Evolutionary conservation across 148 eudicot species (phyloP), one percentile per base, ranked within the genome.

Genomic region (Dianthus caryophyllus): DNA sequence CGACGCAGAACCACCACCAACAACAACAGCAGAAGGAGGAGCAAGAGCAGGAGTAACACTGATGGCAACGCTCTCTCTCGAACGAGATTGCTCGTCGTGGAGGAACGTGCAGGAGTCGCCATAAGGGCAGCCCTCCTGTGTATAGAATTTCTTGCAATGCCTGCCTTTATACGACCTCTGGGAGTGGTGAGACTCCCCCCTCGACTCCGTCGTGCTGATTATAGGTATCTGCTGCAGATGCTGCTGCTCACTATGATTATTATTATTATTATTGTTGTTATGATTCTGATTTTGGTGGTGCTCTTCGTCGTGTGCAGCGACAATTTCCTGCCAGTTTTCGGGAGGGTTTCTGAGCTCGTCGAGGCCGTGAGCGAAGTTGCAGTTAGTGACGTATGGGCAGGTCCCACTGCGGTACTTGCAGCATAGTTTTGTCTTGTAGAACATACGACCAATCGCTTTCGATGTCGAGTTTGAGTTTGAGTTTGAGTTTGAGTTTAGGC

Each of bases 291-390:
- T n/a, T n/a, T n/a, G 38, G 3, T 33, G 38, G 38, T 33, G 38
- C 31, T 76, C 84, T 62, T 81, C 81, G 56, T 71, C 84, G 10
- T 77, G 76, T 22, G 79, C 84, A 0, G 97, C 97, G 69, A 94
- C 97, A 30, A 94, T 84, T 17, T 94, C 98, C 65, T 94, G 98
- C 98, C 98, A 94, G 64, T 90, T 90, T 0, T 95, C 88, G 0
- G 97, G 98, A 0, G 98, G 98, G 50, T 87, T 90, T n/a, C 98
- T 75, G 5, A 94, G 87, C 74, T 94, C 98, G 61, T 94, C 98
- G 13, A 82, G 79, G 11, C 92, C 88, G 69, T 94, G 98, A 11
- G 98, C 96, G 62, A 94, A 94, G 63, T 94, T 94, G 56, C 98
- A 94, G 48, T 94, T 94, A 4, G 96, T 90, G 26, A 94, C 56